Percentiles rank a stretch among this genome's conserved stretches.
Evolutionary conservation across 208 protist species (phyloP).

Genomic region (Trichomonas gallinae): DNA sequence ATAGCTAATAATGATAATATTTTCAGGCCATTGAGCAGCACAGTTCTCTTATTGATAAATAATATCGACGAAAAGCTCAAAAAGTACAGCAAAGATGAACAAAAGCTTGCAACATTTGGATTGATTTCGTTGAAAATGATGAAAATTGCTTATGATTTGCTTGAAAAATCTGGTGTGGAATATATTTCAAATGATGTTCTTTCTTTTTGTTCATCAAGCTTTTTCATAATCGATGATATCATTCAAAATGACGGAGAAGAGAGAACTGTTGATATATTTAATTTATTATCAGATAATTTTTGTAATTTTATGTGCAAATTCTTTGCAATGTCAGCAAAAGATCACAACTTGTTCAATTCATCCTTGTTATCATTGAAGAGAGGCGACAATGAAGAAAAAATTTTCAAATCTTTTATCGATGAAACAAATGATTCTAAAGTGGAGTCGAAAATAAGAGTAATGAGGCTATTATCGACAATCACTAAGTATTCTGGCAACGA

Average conservation of each 20-base stretch:
- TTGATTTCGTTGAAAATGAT: no score
- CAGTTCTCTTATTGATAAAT: no score
- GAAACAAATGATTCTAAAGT: not conserved
- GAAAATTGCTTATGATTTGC: not conserved
- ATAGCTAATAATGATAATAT: no score
- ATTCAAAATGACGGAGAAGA: no score
- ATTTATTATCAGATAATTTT: not conserved
- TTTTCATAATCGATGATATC: not conserved
- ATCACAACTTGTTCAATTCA: not conserved
- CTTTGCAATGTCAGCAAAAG: not conserved
- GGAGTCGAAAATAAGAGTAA: not conserved
- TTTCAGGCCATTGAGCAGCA: no score
- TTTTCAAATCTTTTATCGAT: not conserved
- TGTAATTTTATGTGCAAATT: not conserved
- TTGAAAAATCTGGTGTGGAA: not conserved
- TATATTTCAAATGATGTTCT: not conserved
- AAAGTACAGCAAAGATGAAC: no score
- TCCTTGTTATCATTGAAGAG: not conserved
- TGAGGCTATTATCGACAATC: not conserved
- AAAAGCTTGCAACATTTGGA: no score
- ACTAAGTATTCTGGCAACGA: not conserved
- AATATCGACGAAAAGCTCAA: no score
- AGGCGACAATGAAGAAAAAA: not conserved
- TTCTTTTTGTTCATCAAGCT: not conserved
- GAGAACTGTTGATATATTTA: no score